A percentile compares a stretch with the other conserved stretches of the same genome.
phyloP scores from a whole-genome alignment of 768 basidiomycete species.

The Lactarius pseudohatsudake region DNA sequence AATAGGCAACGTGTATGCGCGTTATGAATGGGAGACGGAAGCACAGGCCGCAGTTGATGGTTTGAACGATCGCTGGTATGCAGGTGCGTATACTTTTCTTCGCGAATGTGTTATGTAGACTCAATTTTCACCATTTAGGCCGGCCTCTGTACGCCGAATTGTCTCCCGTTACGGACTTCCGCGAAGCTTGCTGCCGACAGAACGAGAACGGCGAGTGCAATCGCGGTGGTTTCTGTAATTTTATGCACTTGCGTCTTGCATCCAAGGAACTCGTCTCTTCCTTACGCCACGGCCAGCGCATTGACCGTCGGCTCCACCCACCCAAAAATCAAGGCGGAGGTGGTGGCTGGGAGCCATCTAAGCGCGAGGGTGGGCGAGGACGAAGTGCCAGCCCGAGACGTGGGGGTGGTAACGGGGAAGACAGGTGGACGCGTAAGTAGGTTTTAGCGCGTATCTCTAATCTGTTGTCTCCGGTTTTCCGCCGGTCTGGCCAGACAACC shows the following conservation, averaged over 20 bases:
- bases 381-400: conserved; percentile 76
- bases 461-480: background rate
- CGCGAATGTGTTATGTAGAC: conserved; percentile 3
- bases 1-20: conserved; percentile 96
- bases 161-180: conserved; percentile 97
- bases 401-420: conserved; percentile 66
- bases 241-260: conserved; percentile 93
- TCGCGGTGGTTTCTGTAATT: conserved; percentile 97
- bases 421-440: conserved; percentile 50
- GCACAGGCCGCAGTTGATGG: conserved; percentile 91
- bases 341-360: conserved; percentile 83
- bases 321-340: conserved; percentile 59
- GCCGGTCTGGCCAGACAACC: background rate
- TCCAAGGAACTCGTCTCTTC: conserved; percentile 80
- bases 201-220: conserved; percentile 99
- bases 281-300: conserved; percentile 75
- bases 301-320: conserved; percentile 79
- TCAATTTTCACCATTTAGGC: conserved; percentile 45
- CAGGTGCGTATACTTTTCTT: conserved; percentile 56
- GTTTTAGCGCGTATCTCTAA: background rate
- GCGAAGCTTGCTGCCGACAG: conserved; percentile 97
- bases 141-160: conserved; percentile 96
- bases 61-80: conserved; percentile 97
- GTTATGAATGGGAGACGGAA: conserved; percentile 99
- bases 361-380: conserved; percentile 60